Base-by-base conservation (phyloP, 2,329 filamentous ascomycete species). In the Fusarium sterilihyphosum region DNA sequence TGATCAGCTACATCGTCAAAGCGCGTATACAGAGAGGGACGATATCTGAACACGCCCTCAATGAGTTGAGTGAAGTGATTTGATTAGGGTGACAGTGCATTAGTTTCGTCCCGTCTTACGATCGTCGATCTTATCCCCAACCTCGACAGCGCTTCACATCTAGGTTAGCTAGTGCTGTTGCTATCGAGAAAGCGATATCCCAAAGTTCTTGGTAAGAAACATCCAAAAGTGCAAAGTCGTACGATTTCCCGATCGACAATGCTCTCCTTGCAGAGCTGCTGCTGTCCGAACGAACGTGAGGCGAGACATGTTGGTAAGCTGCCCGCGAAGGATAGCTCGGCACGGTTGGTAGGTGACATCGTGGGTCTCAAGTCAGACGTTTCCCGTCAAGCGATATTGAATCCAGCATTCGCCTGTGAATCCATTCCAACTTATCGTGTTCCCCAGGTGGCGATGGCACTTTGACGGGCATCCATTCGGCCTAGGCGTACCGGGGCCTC, bases 381-480 rank as follows among this genome's bases (percentile, higher is more conserved):
- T 44, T 44, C 26, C 62, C 35, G 16, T 40, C n/a, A 61, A 67
- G 65, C 46, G 44, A 61, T 22, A 47, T 61, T 68, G 16, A 46
- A 52, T 33, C 11, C 20, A 38, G 29, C n/a, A 61, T 61, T 60
- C 31, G 33, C 33, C 46, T 31, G 38, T 38, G 33, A 60, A 12
- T 38, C 57, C 47, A 56, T 58, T 58, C 35, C 35, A 58, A 66
- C 61, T 24, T 31, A 67, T 67, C 63, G 49, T 52, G 35, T 50
- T 67, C n/a, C 53, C 52, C 59, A 58, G 37, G 53, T 68, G 54
- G 50, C 38, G 38, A 52, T 62, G 54, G 20, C 41, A 26, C 41
- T 40, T 68, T 53, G 29, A 35, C 65, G 49, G 40, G 11, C 37
- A 17, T 33, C 22, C 22, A 46, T 59, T 46, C 35, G 35, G 40